Base-by-base conservation (phyloP, 2,329 filamentous ascomycete species). In the Xylaria arbuscula region DNA sequence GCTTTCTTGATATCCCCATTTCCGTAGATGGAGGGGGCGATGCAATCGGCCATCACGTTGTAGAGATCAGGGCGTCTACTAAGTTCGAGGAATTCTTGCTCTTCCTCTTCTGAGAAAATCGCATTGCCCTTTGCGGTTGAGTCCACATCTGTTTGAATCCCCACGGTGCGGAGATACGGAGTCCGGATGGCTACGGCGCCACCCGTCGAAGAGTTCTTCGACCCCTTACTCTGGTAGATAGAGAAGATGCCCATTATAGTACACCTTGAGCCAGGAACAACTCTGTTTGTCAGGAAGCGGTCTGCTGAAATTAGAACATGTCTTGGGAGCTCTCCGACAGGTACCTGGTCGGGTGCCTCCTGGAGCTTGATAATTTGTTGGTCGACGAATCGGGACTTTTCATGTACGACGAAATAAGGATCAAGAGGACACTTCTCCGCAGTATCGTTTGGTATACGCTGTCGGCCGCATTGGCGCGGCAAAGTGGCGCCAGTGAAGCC, bases 341-440 rank as follows among this genome's bases (percentile, higher is more conserved):
- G 96, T 0, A 99, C 96, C 80, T 98, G 94, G 77, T 99, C 96
- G 1, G 96, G 96, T 0, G 95, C 96, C 81, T 99, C 96, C 79
- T 99, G 96, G 19, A 99, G 88, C 81, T 99, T 99, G 79, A 99
- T 92, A 68, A 99, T 93, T 80, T 99, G 96, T 81, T 99, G 96
- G 77, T 99, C 96, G 76, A 98, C 94, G 78, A 99, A 99, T 71
- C 90, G 89, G 45, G 93, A 97, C 79, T 92, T 94, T 80, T 99
- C 96, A 78, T 99, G 96, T 67, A 96, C 87, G 66, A 99, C 93
- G 76, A 96, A 97, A 82, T 98, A 99, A 17, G 96, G 96, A 76
- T 99, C 96, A 69, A 99, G 83, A 0, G 95, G 94, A 76, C 96
- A 99, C 75, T 91, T 90, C 45, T 92, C 89, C 1, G 87, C 86